phyloP scores from a whole-genome alignment of 139 green algal genomes.

The Volvox reticuliferus region DNA sequence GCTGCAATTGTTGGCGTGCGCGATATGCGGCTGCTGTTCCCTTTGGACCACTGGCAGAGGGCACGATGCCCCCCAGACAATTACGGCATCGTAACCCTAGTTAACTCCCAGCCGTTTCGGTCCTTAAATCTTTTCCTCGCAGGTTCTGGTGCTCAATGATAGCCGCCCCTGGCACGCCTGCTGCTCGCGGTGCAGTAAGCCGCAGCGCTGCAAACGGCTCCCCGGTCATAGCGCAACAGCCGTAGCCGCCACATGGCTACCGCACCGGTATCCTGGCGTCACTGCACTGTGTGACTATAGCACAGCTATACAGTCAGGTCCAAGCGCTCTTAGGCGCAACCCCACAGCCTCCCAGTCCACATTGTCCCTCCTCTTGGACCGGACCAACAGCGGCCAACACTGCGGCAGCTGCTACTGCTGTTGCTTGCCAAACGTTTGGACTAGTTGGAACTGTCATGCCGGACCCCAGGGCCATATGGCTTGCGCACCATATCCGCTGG shows the following conservation, averaged over 20 bases:
- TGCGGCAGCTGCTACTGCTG: conserved; percentile 4
- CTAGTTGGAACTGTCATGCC: not conserved
- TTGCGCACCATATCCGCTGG: no score
- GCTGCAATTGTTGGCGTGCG: no score
- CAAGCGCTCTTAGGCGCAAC: not conserved
- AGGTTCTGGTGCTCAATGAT: conserved; percentile 31
- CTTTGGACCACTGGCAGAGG: no score
- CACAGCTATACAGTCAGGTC: no score
- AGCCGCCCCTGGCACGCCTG: conserved; percentile 27
- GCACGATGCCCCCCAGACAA: no score
- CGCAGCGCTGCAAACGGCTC: no score
- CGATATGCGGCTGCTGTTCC: no score
- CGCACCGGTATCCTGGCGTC: no score
- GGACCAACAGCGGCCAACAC: not conserved
- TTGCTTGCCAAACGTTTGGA: conserved; percentile 6
- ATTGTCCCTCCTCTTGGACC: not conserved
- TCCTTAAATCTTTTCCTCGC: not conserved
- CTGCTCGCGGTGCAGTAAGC: not conserved
- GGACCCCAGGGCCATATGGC: not conserved
- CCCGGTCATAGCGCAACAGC: no score
- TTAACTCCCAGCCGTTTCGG: not conserved
- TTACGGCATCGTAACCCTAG: not conserved
- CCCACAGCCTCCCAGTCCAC: not conserved
- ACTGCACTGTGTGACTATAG: no score
- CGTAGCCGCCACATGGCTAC: no score